A percentile compares a stretch with the other conserved stretches of the same genome.
Conservation (phyloP, 352 stramenopile genomes). For the Phytopythium sindhum region DNA sequence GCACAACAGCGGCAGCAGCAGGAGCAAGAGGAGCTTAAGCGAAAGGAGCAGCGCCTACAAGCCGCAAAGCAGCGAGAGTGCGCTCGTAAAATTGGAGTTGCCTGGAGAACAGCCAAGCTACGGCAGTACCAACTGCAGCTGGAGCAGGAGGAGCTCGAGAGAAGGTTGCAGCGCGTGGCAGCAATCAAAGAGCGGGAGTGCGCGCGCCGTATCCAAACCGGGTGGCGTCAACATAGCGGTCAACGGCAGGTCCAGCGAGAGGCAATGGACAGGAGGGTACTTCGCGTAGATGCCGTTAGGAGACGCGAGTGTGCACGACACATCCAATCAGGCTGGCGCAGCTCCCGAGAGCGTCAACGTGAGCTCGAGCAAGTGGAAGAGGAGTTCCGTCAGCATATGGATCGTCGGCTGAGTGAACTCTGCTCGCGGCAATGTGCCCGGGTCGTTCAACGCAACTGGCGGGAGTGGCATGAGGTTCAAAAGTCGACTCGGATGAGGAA, state of each 20-base stretch:
- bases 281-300: background rate
- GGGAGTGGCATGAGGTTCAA: constrained; percentile 1
- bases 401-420: background rate
- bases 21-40: background rate
- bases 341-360: background rate
- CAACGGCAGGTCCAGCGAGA: constrained; percentile 5
- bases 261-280: background rate
- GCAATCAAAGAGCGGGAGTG: background rate
- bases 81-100: background rate
- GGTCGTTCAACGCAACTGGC: constrained; percentile 15
- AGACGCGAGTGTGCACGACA: constrained; percentile 1
- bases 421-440: constrained; percentile 2
- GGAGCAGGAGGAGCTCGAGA: background rate
- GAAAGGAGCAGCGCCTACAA: background rate
- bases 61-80: background rate
- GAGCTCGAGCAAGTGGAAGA: background rate
- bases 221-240: constrained; percentile 13
- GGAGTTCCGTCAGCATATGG: background rate
- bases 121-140: background rate
- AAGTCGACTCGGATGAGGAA: background rate
- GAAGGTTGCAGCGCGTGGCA: background rate
- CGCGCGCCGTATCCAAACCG: constrained; percentile 9
- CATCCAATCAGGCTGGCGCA: constrained; percentile 1
- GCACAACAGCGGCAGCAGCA: constrained; percentile 2
- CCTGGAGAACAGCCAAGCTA: background rate